phyloP scores from a whole-genome alignment of 75 land plant genomes.

The Selaginella tamariscina region DNA sequence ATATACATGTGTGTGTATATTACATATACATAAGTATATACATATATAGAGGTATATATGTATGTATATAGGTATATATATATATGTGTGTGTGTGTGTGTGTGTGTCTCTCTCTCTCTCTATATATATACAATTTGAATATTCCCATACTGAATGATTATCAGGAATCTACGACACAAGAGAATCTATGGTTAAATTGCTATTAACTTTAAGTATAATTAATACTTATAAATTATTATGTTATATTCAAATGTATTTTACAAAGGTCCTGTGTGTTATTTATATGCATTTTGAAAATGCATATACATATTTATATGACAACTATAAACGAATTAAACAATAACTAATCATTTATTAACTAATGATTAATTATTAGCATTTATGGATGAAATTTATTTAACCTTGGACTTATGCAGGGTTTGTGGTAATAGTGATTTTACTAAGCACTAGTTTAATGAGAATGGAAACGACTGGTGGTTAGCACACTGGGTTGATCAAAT shows the following conservation, averaged over 20 bases:
- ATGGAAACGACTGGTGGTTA: slow-evolving; percentile 90
- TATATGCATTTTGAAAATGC: background rate
- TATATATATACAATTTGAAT: too few relatives aligned
- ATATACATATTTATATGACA: too few relatives aligned
- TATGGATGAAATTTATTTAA: background rate
- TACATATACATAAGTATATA: too few relatives aligned
- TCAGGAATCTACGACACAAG: too few relatives aligned
- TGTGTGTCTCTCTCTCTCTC: background rate
- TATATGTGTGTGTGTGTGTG: background rate
- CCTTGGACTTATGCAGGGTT: slow-evolving; percentile 55
- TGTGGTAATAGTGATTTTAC: slow-evolving; percentile 30
- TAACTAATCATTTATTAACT: slow-evolving; percentile 35
- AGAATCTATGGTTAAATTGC: too few relatives aligned
- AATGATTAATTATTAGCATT: background rate
- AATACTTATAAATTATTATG: background rate
- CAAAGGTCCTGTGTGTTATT: background rate
- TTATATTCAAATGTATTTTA: background rate
- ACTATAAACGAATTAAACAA: background rate
- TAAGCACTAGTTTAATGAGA: slow-evolving; percentile 69
- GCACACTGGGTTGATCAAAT: slow-evolving; percentile 75
- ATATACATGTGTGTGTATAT: background rate
- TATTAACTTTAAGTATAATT: too few relatives aligned
- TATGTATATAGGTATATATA: too few relatives aligned
- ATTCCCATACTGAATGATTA: too few relatives aligned
- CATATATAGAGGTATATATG: background rate